Evolutionary conservation across 2,329 filamentous ascomycete genomes (phyloP).

Genomic region (Paracorniculantispora psalliotae): DNA sequence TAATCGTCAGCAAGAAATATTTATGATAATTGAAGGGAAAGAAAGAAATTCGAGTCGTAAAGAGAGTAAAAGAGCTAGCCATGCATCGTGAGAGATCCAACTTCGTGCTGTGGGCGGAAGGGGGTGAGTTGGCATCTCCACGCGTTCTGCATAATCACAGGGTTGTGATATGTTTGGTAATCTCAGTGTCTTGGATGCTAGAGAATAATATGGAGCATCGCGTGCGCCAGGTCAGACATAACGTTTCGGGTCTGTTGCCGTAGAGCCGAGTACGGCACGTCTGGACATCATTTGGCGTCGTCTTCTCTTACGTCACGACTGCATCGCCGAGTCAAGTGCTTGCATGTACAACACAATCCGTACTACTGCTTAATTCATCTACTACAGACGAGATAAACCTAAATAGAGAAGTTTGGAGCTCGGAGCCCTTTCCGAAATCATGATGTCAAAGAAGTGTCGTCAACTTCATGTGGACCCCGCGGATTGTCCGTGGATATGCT

Average conservation of each 20-base stretch:
- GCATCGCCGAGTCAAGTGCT: not conserved
- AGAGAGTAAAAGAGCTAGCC: not conserved
- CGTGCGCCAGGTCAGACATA: too few relatives aligned
- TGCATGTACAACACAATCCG: not conserved
- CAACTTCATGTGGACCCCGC: not conserved
- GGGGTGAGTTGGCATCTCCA: not conserved
- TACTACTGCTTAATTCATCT: not conserved
- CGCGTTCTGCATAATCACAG: too few relatives aligned
- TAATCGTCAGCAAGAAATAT: not conserved
- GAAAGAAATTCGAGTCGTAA: too few relatives aligned
- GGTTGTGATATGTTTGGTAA: too few relatives aligned
- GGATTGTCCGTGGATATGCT: not conserved
- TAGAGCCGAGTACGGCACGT: too few relatives aligned
- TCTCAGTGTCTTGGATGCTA: too few relatives aligned
- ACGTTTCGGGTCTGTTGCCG: too few relatives aligned
- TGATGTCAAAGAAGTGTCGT: not conserved
- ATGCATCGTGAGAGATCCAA: not conserved
- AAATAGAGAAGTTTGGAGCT: not conserved
- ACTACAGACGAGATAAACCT: not conserved
- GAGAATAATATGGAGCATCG: too few relatives aligned
- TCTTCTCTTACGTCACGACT: slow-evolving; percentile 1
- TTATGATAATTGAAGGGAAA: not conserved
- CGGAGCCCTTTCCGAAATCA: not conserved
- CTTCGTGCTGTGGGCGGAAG: too few relatives aligned
- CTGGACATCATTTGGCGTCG: too few relatives aligned